Percentiles rank a stretch among this genome's conserved stretches.
These are phyloP conservation scores for Aspergillus fischeri DNA, from an alignment of 2,329 filamentous ascomycete species.

Conservation along the genomic window DNA sequence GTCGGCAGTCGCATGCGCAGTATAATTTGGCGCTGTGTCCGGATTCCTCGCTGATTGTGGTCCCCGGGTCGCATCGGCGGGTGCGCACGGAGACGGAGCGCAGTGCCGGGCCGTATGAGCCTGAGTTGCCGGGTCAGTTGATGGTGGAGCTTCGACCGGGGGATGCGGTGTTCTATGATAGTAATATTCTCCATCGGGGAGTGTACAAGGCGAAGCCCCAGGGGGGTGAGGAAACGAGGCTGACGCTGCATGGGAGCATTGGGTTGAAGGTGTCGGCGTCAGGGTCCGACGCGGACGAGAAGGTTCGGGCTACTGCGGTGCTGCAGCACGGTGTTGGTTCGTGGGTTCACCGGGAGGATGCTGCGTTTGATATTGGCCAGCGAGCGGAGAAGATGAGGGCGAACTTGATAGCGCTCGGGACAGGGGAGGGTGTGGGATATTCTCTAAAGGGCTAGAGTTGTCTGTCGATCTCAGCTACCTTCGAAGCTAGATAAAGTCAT, in stretches of 20 bases:
- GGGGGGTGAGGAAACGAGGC: slow-evolving; percentile 32
- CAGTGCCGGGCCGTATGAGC: slow-evolving; percentile 61
- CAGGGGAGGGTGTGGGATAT: slow-evolving; percentile 42
- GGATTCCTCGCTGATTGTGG: slow-evolving; percentile 68
- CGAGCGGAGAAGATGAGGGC: slow-evolving; percentile 43
- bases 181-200: slow-evolving; percentile 67
- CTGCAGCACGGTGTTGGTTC: slow-evolving; percentile 45
- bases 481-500: background rate
- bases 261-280: slow-evolving; percentile 30
- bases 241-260: slow-evolving; percentile 43
- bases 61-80: slow-evolving; percentile 71
- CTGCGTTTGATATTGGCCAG: slow-evolving; percentile 34
- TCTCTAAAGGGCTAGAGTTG: slow-evolving; percentile 36
- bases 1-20: slow-evolving; percentile 67
- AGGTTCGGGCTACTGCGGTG: slow-evolving; percentile 41
- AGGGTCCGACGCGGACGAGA: slow-evolving; percentile 25
- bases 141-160: slow-evolving; percentile 65
- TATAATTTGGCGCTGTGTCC: slow-evolving; percentile 81
- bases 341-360: slow-evolving; percentile 42
- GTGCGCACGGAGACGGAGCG: slow-evolving; percentile 68
- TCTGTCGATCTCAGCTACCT: background rate
- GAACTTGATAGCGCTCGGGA: slow-evolving; percentile 44
- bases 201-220: slow-evolving; percentile 39
- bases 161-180: slow-evolving; percentile 84
- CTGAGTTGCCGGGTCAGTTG: slow-evolving; percentile 58